These are phyloP conservation scores for Mucuna pruriens DNA, from an alignment of 306 rosid genomes.

Conservation along the genomic window DNA sequence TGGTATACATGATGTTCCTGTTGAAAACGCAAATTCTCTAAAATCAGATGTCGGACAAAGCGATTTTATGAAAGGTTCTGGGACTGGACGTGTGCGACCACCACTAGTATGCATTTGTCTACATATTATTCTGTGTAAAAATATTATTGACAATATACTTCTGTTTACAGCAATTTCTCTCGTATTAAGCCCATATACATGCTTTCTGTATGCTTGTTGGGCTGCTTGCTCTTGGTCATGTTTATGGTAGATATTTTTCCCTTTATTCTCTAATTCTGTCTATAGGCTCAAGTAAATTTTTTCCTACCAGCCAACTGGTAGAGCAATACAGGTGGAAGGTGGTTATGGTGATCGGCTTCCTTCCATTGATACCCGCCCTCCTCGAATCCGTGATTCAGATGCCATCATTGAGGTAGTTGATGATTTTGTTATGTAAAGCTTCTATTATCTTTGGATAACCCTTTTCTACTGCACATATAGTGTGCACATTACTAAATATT, in stretches of 20 bases:
- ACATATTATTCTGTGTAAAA: not conserved
- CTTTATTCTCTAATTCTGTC: slow-evolving; percentile 29
- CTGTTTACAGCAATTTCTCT: not conserved
- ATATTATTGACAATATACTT: not conserved
- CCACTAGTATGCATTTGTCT: slow-evolving; percentile 67
- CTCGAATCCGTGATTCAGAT: slow-evolving; percentile 93
- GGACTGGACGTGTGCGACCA: slow-evolving; percentile 64
- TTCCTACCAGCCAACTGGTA: slow-evolving; percentile 91
- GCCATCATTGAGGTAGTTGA: slow-evolving; percentile 94
- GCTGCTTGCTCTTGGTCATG: slow-evolving; percentile 31
- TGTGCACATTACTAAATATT: slow-evolving; percentile 36
- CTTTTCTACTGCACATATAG: slow-evolving; percentile 7
- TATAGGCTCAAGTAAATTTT: slow-evolving; percentile 1
- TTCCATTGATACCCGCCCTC: slow-evolving; percentile 93
- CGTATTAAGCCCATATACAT: not conserved
- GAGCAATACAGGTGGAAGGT: slow-evolving; percentile 99
- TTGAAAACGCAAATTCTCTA: slow-evolving; percentile 60
- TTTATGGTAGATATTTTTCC: slow-evolving; percentile 17
- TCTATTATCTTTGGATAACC: not conserved
- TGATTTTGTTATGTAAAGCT: slow-evolving; percentile 30
- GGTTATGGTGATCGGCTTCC: slow-evolving; percentile 98
- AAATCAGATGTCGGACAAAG: slow-evolving; percentile 68
- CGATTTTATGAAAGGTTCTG: slow-evolving; percentile 67
- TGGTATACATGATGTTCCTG: slow-evolving; percentile 68
- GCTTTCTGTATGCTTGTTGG: slow-evolving; percentile 1